Percentiles rank a stretch among this genome's conserved stretches.
Evolutionary conservation across 495 filamentous ascomycete genomes (phyloP).

Genomic region (Trichocladium uniseriatum): DNA sequence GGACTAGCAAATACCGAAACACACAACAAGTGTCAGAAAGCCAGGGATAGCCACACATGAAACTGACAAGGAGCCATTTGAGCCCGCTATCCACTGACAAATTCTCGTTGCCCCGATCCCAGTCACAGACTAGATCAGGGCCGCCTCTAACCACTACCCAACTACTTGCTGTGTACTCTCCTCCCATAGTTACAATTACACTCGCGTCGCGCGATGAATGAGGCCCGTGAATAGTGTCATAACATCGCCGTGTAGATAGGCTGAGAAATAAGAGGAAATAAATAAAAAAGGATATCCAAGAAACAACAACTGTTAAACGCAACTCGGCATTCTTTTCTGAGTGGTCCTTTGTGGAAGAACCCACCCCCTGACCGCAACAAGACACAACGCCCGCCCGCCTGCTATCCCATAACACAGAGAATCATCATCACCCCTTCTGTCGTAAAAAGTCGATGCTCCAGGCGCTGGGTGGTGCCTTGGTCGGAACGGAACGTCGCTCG

Average conservation of each 20-base stretch:
- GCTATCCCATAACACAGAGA: neutral
- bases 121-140: constrained; percentile 4
- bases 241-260: neutral
- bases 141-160: neutral
- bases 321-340: too few relatives aligned
- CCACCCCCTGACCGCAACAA: neutral
- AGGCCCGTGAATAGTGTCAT: constrained; percentile 3
- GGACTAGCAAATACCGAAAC: too few relatives aligned
- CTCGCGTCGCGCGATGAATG: constrained; percentile 1
- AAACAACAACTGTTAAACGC: too few relatives aligned
- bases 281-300: neutral
- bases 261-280: neutral
- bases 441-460: neutral
- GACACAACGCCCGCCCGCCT: constrained; percentile 7
- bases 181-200: constrained; percentile 1
- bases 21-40: too few relatives aligned
- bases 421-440: constrained; percentile 4
- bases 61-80: too few relatives aligned
- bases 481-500: neutral
- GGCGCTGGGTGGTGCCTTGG: neutral
- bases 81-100: too few relatives aligned
- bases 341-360: neutral
- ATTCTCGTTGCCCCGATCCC: neutral
- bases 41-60: too few relatives aligned
- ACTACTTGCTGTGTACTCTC: neutral